Evolutionary conservation across 148 eudicot genomes (phyloP).

Genomic region (Chenopodium berlandieri): DNA sequence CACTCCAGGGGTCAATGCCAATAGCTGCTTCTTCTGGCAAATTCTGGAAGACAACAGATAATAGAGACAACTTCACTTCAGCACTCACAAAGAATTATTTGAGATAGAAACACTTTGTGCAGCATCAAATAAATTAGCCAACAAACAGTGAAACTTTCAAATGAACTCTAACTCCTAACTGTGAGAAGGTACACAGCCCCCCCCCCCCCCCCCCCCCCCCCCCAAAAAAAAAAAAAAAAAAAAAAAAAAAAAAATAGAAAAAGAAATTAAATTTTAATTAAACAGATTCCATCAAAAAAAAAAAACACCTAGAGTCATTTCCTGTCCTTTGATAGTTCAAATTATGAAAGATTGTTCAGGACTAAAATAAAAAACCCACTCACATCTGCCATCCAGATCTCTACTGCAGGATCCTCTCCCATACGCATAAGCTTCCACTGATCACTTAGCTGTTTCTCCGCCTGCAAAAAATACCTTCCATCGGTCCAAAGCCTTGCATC

Average conservation of each 20-base stretch:
- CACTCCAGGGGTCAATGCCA: constrained; percentile 91
- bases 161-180: neutral
- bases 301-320: neutral
- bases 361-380: constrained; percentile 27
- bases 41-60: constrained; percentile 45
- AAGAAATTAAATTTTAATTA: no score
- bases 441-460: constrained; percentile 57
- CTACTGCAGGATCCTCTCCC: constrained; percentile 83
- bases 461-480: constrained; percentile 93
- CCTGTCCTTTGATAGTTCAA: neutral
- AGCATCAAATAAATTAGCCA: neutral
- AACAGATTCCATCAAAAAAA: no score
- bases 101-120: neutral
- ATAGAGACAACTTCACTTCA: constrained; percentile 20
- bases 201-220: no score
- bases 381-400: constrained; percentile 88
- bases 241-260: no score
- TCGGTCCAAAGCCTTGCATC: constrained; percentile 96
- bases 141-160: neutral
- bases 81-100: constrained; percentile 10
- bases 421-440: constrained; percentile 96
- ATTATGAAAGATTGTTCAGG: neutral
- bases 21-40: constrained; percentile 70
- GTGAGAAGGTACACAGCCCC: neutral
- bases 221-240: no score